These are phyloP conservation scores for Umbelopsis isabellina DNA, from an alignment of 192 early-diverging fungal genomes.

Conservation along the genomic window DNA sequence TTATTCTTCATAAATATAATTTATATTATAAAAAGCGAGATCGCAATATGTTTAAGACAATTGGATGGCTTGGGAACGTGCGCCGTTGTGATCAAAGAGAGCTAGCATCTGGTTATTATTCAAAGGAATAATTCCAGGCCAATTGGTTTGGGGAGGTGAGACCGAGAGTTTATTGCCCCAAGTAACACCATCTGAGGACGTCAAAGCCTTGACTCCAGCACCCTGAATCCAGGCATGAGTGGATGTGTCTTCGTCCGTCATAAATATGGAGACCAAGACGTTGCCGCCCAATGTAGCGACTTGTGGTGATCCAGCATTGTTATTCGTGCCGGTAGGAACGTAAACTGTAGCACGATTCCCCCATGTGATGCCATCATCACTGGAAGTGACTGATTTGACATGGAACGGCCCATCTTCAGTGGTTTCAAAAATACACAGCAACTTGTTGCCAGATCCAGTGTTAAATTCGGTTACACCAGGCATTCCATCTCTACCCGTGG, in stretches of 20 bases:
- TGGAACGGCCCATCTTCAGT: neutral
- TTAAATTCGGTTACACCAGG: constrained; percentile 3
- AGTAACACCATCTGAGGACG: neutral
- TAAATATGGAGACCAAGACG: neutral
- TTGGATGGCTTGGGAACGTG: too few species aligned
- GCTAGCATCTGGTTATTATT: neutral
- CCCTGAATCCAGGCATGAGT: neutral
- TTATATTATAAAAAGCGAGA: too few species aligned
- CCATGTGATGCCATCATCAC: neutral
- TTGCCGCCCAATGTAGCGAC: neutral
- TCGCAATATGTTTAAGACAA: too few species aligned
- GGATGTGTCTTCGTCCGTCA: constrained; percentile 12
- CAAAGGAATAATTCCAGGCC: constrained; percentile 2
- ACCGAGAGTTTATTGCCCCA: constrained; percentile 11
- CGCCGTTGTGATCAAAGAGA: neutral
- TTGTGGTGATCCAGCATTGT: constrained; percentile 13
- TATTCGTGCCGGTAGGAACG: neutral
- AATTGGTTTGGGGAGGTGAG: constrained; percentile 5
- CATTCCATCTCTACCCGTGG: constrained; percentile 1
- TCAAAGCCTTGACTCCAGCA: neutral
- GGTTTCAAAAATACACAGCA: constrained; percentile 1
- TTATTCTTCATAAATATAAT: too few species aligned
- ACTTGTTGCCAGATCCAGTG: neutral
- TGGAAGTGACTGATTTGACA: constrained; percentile 6
- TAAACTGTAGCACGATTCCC: neutral